Evolutionary conservation across 2,329 filamentous ascomycete species (phyloP).

Genomic region (Fusarium sp.): DNA sequence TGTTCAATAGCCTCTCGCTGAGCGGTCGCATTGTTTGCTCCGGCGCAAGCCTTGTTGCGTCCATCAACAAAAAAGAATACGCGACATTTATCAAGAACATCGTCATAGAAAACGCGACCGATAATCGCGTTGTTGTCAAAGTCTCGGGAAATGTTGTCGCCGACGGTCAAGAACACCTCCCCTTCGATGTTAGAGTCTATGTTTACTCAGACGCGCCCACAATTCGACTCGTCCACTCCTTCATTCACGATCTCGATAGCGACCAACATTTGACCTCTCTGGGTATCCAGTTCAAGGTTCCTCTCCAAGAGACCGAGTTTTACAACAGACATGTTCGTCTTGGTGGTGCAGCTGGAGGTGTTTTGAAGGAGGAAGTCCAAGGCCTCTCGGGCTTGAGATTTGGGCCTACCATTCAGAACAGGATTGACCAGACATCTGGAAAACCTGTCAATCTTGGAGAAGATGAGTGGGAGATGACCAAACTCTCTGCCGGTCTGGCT

Average conservation of each 20-base stretch:
- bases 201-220: slow-evolving; percentile 65
- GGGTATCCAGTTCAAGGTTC: slow-evolving; percentile 65
- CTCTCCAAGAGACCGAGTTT: slow-evolving; percentile 59
- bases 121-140: slow-evolving; percentile 22
- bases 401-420: slow-evolving; percentile 62
- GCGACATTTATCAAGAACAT: slow-evolving; percentile 6
- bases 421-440: slow-evolving; percentile 62
- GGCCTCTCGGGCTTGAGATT: slow-evolving; percentile 67
- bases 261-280: slow-evolving; percentile 62
- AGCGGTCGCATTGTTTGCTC: slow-evolving; percentile 1
- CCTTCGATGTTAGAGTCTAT: slow-evolving; percentile 54
- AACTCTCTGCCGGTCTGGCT: slow-evolving; percentile 56
- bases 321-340: slow-evolving; percentile 70
- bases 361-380: slow-evolving; percentile 67
- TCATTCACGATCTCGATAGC: slow-evolving; percentile 62
- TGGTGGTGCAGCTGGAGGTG: slow-evolving; percentile 62
- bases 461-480: slow-evolving; percentile 19
- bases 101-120: slow-evolving; percentile 17
- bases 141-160: slow-evolving; percentile 9
- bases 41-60: slow-evolving; percentile 23
- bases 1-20: slow-evolving; percentile 15
- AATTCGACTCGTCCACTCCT: slow-evolving; percentile 63
- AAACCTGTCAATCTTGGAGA: slow-evolving; percentile 42
- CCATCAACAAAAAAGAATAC: slow-evolving; percentile 23
- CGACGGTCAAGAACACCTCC: slow-evolving; percentile 12